Conservation (phyloP, 805 yeast genomes). For the Lipomyces mesembrius region DNA sequence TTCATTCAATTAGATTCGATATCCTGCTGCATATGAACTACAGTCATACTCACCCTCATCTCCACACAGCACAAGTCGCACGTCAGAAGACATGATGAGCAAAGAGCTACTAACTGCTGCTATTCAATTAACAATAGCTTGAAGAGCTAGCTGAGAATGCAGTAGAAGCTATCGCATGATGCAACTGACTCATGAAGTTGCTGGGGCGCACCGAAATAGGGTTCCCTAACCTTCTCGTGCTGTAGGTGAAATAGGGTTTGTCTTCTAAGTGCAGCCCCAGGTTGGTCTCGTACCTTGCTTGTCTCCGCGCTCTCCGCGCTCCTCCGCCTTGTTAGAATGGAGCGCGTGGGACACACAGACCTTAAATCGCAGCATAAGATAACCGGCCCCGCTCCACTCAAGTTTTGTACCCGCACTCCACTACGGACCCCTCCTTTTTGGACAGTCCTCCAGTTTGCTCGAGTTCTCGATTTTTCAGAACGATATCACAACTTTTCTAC, state of each 20-base stretch:
- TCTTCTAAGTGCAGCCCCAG: neutral
- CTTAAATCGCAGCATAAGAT: neutral
- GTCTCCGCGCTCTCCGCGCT: slow-evolving; percentile 1
- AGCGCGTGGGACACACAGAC: neutral
- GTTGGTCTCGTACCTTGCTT: neutral
- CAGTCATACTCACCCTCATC: slow-evolving; percentile 52
- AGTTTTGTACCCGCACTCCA: neutral
- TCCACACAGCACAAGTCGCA: slow-evolving; percentile 89
- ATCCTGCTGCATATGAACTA: neutral
- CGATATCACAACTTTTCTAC: neutral
- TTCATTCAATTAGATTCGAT: neutral
- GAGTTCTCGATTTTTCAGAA: neutral
- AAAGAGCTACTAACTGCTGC: neutral
- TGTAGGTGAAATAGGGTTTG: neutral
- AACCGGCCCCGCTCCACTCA: neutral
- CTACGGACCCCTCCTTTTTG: neutral
- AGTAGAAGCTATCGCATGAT: neutral
- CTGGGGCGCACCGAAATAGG: no score
- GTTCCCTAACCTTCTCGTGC: no score
- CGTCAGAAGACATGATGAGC: slow-evolving; percentile 41
- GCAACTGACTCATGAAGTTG: no score
- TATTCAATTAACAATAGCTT: neutral
- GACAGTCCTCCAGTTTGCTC: neutral
- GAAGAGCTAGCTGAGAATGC: neutral
- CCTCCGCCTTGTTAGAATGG: neutral